Evolutionary conservation across 495 filamentous ascomycete genomes (phyloP), one percentile per base, ranked within the genome.

Genomic region (Podospora pseudopauciseta): DNA sequence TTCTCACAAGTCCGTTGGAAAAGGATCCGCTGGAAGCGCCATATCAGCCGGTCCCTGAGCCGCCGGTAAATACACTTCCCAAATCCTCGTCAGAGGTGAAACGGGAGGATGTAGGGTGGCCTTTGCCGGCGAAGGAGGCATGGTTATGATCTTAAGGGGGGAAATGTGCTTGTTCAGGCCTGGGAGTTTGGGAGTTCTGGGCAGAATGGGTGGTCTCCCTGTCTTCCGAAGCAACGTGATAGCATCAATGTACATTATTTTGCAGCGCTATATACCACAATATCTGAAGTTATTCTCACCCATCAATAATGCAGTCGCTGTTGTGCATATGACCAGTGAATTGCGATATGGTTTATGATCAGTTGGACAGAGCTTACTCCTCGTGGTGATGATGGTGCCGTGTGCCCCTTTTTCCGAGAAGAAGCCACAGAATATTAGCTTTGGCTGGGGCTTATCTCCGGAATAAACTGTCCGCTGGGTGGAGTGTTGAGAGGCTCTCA

Each of bases 21-120:
- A 59, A 6, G 15, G 15, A 49, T 16, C 39, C 39, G 7, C 39
- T 49, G 7, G 39, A 49, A 16, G 39, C 13, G 2, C 39, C 39
- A 3, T 20, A 32, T 18, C 32, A 63, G 30, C 15, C 61, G 4
- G 19, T 34, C 64, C 9, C 23, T 15, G 28, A 60, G 54, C 5
- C 11, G 16, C 11, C 26, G 64, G 49, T 18, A 30, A 57, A 11
- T 11, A 28, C 23, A 27, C 7, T 20, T 39, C 58, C 23, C 0
- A 49, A 59, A 3, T 57, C 16, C 26, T 27, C 15, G 5, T 13
- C 27, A 9, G 7, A 18, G 49, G 1, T 1, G 34, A 54, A 58
- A 28, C 11, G 68, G 27, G 69, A 70, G 7, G 69, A 70, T 26
- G 57, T 65, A 26, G 69, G 69, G 3, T 70, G 69, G 69, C 69